These are phyloP conservation scores for Circinella minor DNA, from an alignment of 371 early-diverging fungal genomes.

Conservation along the genomic window DNA sequence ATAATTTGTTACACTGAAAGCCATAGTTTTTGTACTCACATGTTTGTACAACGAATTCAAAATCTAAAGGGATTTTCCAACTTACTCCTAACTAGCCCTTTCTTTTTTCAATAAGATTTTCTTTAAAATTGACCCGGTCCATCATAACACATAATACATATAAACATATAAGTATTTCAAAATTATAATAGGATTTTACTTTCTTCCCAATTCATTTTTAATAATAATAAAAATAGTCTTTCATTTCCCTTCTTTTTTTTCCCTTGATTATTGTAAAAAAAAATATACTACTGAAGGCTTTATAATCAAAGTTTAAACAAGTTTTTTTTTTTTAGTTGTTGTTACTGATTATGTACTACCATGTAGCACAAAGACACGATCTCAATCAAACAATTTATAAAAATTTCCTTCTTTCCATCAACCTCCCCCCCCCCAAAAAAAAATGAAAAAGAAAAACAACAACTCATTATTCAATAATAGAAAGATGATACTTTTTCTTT, in stretches of 20 bases:
- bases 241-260: too few relatives aligned
- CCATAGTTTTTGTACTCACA: neutral
- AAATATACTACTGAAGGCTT: too few relatives aligned
- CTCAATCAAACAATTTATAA: neutral
- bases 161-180: too few relatives aligned
- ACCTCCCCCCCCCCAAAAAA: neutral
- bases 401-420: neutral
- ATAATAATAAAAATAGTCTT: too few relatives aligned
- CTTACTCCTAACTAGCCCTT: too few relatives aligned
- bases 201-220: neutral
- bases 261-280: too few relatives aligned
- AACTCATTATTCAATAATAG: neutral
- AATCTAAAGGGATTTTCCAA: too few relatives aligned
- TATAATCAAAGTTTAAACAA: too few relatives aligned
- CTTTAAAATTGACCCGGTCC: neutral
- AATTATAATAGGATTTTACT: too few relatives aligned
- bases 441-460: neutral
- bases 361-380: neutral
- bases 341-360: too few relatives aligned
- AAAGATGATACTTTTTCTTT: constrained; percentile 3
- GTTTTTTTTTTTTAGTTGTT: too few relatives aligned
- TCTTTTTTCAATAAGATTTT: too few relatives aligned
- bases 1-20: neutral
- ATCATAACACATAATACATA: neutral
- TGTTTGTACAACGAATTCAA: neutral